phyloP scores from a whole-genome alignment of 164 flowering plant species.

The Protea cynaroides region DNA sequence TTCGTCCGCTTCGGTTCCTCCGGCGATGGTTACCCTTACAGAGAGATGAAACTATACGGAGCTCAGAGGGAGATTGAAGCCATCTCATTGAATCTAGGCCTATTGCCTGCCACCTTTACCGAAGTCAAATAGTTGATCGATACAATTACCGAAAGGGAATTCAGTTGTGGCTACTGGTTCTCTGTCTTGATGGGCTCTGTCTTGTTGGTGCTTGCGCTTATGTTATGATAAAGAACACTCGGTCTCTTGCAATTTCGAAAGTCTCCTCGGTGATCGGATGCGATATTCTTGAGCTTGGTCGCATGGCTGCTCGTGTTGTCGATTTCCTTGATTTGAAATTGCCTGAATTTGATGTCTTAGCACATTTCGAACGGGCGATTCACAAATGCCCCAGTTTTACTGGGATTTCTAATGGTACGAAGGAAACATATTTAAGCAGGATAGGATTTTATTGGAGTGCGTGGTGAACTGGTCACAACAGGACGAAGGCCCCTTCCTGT shows the following conservation, averaged over 20 bases:
- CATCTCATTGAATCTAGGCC: slow-evolving; percentile 20
- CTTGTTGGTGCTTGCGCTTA: slow-evolving; percentile 74
- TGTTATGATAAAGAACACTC: slow-evolving; percentile 35
- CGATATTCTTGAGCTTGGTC: slow-evolving; percentile 57
- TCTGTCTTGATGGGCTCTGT: no score
- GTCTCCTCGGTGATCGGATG: slow-evolving; percentile 34
- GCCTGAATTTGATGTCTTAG: no score
- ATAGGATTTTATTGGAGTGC: no score
- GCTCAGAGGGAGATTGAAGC: slow-evolving; percentile 49
- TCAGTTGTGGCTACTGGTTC: no score
- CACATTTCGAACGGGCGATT: no score
- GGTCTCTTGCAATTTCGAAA: slow-evolving; percentile 44
- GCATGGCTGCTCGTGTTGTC: slow-evolving; percentile 59
- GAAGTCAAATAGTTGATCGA: slow-evolving; percentile 48
- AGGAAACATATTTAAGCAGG: no score
- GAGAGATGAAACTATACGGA: no score
- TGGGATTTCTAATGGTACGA: no score
- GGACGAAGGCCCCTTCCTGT: slow-evolving; percentile 71
- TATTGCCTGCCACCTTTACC: slow-evolving; percentile 17
- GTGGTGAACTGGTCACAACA: slow-evolving; percentile 82
- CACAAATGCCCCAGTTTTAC: no score
- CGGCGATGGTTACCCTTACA: slow-evolving; percentile 44
- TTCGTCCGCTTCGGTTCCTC: no score
- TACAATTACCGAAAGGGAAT: no score
- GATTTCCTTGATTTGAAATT: no score